Conservation (phyloP, 805 yeast genomes). For the Kodamaea leandrae region DNA sequence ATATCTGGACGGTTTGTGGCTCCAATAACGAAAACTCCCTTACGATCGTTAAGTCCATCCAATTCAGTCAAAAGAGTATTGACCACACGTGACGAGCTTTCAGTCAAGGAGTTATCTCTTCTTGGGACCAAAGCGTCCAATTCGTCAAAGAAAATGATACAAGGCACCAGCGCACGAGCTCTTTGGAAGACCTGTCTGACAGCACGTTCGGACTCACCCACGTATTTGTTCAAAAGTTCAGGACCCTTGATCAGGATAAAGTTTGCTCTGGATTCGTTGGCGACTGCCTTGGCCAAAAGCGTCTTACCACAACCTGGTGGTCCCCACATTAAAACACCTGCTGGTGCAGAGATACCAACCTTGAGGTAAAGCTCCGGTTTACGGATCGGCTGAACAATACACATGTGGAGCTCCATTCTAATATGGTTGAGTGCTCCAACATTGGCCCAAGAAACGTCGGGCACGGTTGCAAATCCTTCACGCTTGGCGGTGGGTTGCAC, state of each 20-base stretch:
- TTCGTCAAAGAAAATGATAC: constrained; percentile 94
- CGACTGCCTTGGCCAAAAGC: constrained; percentile 93
- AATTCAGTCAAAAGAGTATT: constrained; percentile 91
- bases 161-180: constrained; percentile 90
- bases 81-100: constrained; percentile 89
- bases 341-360: constrained; percentile 95
- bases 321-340: constrained; percentile 97
- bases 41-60: constrained; percentile 90
- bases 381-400: constrained; percentile 94
- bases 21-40: constrained; percentile 91
- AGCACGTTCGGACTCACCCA: constrained; percentile 94
- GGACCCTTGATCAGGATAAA: constrained; percentile 97
- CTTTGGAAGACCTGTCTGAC: constrained; percentile 90
- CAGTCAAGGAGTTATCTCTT: constrained; percentile 84
- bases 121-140: constrained; percentile 94
- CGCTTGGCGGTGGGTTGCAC: constrained; percentile 97
- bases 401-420: constrained; percentile 91
- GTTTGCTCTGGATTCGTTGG: constrained; percentile 94
- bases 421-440: constrained; percentile 85
- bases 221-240: constrained; percentile 88
- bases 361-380: constrained; percentile 84
- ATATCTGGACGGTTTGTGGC: constrained; percentile 98
- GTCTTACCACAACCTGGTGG: constrained; percentile 99
- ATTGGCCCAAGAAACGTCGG: constrained; percentile 93
- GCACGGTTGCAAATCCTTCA: constrained; percentile 98